Evolutionary conservation across 441 rosid genomes (phyloP), one percentile per base, ranked within the genome.

Genomic region (Theobroma grandiflorum): DNA sequence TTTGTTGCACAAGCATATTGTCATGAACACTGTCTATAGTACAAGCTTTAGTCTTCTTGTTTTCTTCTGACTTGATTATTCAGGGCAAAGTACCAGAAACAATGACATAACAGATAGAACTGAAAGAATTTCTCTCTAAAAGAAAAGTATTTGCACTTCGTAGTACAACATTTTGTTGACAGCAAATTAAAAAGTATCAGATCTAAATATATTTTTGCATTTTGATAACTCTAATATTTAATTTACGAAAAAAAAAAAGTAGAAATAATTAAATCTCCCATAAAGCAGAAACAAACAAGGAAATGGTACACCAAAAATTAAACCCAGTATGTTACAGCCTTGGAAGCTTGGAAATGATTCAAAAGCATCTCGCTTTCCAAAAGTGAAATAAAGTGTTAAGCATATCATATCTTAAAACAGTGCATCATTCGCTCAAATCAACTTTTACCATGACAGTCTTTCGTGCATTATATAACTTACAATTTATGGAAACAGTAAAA

Each of bases 291-390:
- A 74, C 12, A 10, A 55, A 55, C 64, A 55, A 38, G 15, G 40
- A 70, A 70, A 70, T 49, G 74, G 42, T 49, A 43, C 59, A 70
- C 42, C 7, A 72, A 53, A 53, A 72, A 37, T 5, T n/a, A 72
- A 26, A 37, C 63, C 9, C 26, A 33, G 16, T 37, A 33, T 49
- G 45, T 35, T 18, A 40, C 66, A 52, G 35, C 75, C 31, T 72
- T 52, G 42, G 45, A 52, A 72, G 61, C 45, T 18, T 37, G 35
- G 43, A 50, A 72, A 72, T 50, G 16, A 52, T 52, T 72, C 45
- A 35, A 35, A 72, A 50, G 76, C 50, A 73, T 72, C 62, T 35
- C 31, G 35, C 62, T 33, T 52, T 74, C 77, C 18, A 72, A 72
- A 72, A 72, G 47, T 33, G 45, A 72, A 52, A 33, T 22, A 40